Base-by-base conservation (phyloP, 768 basidiomycete genomes). In the Collybia sordida region DNA sequence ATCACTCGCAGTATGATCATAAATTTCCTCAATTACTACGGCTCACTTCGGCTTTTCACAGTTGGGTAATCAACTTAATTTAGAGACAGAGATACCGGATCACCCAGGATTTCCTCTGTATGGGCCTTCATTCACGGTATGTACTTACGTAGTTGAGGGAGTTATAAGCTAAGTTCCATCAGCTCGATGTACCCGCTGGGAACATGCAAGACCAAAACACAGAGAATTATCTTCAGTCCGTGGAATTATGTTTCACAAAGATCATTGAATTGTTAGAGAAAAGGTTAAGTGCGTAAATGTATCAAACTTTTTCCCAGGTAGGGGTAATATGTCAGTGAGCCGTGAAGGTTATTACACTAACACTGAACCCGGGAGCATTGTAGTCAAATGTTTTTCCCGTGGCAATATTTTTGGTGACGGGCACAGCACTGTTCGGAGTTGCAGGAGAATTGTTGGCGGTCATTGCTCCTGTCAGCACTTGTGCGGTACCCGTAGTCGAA, bases 131-230 rank as follows among this genome's bases (percentile, higher is more conserved):
- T 95, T 94, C 62, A 86, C 82, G 1, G 72, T 72, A 45, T 40
- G 69, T 58, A 3, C 42, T 28, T 17, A 14, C 19, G 15, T 21
- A 4, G 9, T 31, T 35, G 19, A 22, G 41, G 14, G 25, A 6
- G 24, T 40, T 19, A 39, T 28, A n/a, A 39, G 49, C 18, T 27
- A 24, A 23, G 23, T 15, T 15, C 42, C 31, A 36, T 15, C 17
- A 77, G 74, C 72, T 95, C 22, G 89, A 91, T 52, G 81, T 94
- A 1, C 79, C 83, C 0, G 64, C 75, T 27, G 90, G 90, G 4
- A 87, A 81, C 51, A 85, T 85, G 78, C 77, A 72, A 49, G 91
- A 95, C 53, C 76, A 80, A 40, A 95, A 95, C 59, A 76, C 78
- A 0, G 70, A 78, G 0, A 80, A 78, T 14, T 82, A 88, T 56